These are phyloP conservation scores for Chrysanthemum lavandulifolium DNA, from an alignment of 129 eudicot species.

Conservation along the genomic window DNA sequence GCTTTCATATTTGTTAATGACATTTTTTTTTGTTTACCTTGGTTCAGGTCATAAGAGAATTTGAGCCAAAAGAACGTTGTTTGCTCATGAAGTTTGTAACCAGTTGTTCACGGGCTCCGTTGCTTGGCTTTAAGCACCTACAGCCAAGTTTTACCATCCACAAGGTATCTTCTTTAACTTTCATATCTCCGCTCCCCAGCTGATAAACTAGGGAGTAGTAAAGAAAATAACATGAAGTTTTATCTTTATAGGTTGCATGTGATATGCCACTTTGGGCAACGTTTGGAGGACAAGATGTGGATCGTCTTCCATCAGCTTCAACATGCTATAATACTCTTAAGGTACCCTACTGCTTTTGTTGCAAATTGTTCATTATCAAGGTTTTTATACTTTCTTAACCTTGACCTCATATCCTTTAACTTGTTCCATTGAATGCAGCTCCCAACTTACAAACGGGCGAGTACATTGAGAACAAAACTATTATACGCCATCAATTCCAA, in stretches of 20 bases:
- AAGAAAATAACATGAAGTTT: background rate
- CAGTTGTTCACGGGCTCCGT: slow-evolving; percentile 96
- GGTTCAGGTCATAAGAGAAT: slow-evolving; percentile 63
- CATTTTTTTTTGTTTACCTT: background rate
- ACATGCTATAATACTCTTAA: slow-evolving; percentile 98
- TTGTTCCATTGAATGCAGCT: slow-evolving; percentile 48
- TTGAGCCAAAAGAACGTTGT: slow-evolving; percentile 91
- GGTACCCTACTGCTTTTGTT: slow-evolving; percentile 37
- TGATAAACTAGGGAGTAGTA: background rate
- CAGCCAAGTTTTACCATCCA: slow-evolving; percentile 95
- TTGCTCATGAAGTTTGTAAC: slow-evolving; percentile 95
- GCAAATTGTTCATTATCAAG: slow-evolving; percentile 5
- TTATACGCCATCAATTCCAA: slow-evolving; percentile 92
- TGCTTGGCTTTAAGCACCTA: slow-evolving; percentile 92
- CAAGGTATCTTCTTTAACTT: slow-evolving; percentile 52
- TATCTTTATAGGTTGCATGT: slow-evolving; percentile 61
- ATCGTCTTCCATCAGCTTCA: slow-evolving; percentile 98
- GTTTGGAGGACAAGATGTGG: slow-evolving; percentile 97
- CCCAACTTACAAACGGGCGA: slow-evolving; percentile 84
- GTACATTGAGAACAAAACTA: slow-evolving; percentile 87
- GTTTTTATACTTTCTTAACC: background rate
- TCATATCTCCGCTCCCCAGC: background rate
- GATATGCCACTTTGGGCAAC: slow-evolving; percentile 92
- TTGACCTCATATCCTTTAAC: background rate
- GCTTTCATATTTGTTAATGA: background rate